Evolutionary conservation across 192 early-diverging fungal species (phyloP).

Genomic region (Backusella luteola): DNA sequence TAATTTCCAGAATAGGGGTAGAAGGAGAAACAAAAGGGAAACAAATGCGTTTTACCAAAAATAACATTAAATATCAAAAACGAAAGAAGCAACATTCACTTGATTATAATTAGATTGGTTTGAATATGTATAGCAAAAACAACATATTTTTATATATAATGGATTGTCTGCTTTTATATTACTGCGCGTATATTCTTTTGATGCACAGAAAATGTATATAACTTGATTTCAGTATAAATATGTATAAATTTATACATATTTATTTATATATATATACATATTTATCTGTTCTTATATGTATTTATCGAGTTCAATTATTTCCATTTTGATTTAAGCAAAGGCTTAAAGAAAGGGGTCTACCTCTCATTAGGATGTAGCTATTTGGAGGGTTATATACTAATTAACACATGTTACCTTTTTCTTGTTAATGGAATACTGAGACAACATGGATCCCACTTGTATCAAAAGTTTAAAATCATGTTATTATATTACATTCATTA

Average conservation of each 20-base stretch:
- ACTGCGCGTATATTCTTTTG: not conserved
- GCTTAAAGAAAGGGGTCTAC: not conserved
- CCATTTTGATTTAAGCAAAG: constrained; percentile 8
- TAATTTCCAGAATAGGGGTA: not conserved
- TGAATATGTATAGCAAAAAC: not conserved
- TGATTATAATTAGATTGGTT: not conserved
- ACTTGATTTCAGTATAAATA: not conserved
- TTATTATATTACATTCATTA: not conserved
- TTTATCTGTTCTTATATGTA: not conserved
- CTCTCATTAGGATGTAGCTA: not conserved
- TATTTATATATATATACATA: constrained; percentile 7
- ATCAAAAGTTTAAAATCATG: not conserved
- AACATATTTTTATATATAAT: not conserved
- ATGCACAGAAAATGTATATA: not conserved
- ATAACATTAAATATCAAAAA: not conserved
- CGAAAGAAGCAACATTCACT: not conserved
- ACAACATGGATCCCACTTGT: not conserved
- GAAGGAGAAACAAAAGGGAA: constrained; percentile 1
- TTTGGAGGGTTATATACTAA: constrained; percentile 4
- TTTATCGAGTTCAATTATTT: not conserved
- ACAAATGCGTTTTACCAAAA: constrained; percentile 1
- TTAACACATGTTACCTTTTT: not conserved
- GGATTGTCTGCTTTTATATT: not conserved
- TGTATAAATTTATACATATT: constrained; percentile 10
- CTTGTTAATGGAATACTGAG: not conserved